Percentiles rank a stretch among this genome's conserved stretches.
These are phyloP conservation scores for Salvia hispanica DNA, from an alignment of 257 asterid species.

Conservation along the genomic window DNA sequence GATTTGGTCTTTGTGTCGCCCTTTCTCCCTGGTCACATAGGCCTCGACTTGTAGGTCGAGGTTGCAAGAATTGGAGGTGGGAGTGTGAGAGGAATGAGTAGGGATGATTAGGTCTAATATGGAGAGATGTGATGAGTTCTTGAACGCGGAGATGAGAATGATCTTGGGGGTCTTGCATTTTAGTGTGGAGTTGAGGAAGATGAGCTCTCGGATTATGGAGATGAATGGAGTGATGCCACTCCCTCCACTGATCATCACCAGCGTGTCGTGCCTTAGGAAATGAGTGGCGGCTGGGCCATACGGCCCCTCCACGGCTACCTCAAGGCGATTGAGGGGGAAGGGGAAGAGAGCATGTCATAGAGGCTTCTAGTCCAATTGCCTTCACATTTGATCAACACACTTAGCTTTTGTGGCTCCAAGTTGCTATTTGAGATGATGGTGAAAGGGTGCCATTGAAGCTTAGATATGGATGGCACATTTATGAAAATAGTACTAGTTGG, in stretches of 20 bases:
- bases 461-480: conserved; percentile 74
- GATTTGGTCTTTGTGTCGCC: conserved; percentile 41
- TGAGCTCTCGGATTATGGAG: conserved; percentile 77
- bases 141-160: conserved; percentile 60
- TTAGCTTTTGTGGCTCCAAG: conserved; percentile 68
- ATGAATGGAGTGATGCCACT: conserved; percentile 96
- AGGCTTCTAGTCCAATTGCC: conserved; percentile 88
- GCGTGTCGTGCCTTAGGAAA: conserved; percentile 73
- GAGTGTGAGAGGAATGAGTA: conserved; percentile 20
- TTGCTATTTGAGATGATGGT: conserved; percentile 71
- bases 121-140: conserved; percentile 73
- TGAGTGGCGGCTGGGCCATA: conserved; percentile 83
- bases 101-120: conserved; percentile 79
- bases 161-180: conserved; percentile 65
- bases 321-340: conserved; percentile 56
- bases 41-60: conserved; percentile 78
- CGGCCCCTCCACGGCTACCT: conserved; percentile 88
- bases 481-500: conserved; percentile 84
- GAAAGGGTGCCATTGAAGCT: conserved; percentile 98
- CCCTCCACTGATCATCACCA: conserved; percentile 96
- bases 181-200: conserved; percentile 44
- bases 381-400: conserved; percentile 80
- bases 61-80: conserved; percentile 41
- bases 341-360: conserved; percentile 57
- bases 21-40: conserved; percentile 71